These are phyloP conservation scores for Reticulomyxa filosa DNA, from an alignment of 78 protist genomes.

Conservation along the genomic window DNA sequence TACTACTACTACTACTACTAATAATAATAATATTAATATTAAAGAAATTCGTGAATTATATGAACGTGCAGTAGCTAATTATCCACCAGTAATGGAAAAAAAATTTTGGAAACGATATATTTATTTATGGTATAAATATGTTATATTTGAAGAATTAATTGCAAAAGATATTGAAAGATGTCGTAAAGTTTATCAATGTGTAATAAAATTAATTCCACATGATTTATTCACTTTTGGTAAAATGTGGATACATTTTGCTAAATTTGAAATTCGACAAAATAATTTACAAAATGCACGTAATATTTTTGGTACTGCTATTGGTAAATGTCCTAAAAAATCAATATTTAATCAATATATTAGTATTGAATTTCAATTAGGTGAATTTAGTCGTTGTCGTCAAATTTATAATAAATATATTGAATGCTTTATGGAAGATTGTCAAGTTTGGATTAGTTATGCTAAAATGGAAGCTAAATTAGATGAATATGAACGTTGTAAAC, in stretches of 20 bases:
- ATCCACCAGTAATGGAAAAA: slow-evolving; percentile 75
- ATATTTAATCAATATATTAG: slow-evolving; percentile 35
- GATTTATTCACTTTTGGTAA: slow-evolving; percentile 73
- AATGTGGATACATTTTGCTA: slow-evolving; percentile 67
- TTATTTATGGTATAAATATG: slow-evolving; percentile 80
- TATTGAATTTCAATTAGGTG: slow-evolving; percentile 59
- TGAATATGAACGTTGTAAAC: no score
- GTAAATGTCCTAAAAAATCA: slow-evolving; percentile 39
- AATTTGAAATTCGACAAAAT: slow-evolving; percentile 58
- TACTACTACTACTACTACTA: no score
- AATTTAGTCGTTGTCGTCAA: slow-evolving; percentile 51
- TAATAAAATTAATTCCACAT: no score
- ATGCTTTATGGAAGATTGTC: slow-evolving; percentile 34
- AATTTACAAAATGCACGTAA: not conserved
- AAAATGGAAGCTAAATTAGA: no score
- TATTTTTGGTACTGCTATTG: slow-evolving; percentile 43
- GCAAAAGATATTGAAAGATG: slow-evolving; percentile 55
- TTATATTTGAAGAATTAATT: slow-evolving; percentile 11
- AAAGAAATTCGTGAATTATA: slow-evolving; percentile 55
- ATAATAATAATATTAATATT: not conserved
- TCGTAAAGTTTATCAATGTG: slow-evolving; percentile 43
- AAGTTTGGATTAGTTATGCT: slow-evolving; percentile 55
- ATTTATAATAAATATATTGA: slow-evolving; percentile 60
- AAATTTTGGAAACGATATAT: slow-evolving; percentile 72
- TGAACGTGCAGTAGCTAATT: slow-evolving; percentile 78